Evolutionary conservation across 768 basidiomycete species (phyloP), one percentile per base, ranked within the genome.

Genomic region (Hygrophorus pudorinus): DNA sequence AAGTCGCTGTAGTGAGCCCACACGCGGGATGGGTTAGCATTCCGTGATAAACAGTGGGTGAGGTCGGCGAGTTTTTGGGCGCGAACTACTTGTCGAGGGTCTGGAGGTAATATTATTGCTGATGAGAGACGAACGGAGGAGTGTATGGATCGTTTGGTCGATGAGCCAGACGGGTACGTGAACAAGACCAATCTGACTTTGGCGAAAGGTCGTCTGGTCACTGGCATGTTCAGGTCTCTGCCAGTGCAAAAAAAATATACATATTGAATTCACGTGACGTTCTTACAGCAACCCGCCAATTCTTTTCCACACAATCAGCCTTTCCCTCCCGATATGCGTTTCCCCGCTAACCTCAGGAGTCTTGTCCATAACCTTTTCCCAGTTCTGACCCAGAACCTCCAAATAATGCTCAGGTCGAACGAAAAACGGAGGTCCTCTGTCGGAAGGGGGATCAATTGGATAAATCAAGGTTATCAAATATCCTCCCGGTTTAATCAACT

Each of bases 1-100:
- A 82, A 63, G 47, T 75, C 76, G 42, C 67, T 62, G 60, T 89
- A 89, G 53, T 66, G 63, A 21, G 66, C 59, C 85, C 85, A 88
- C 16, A 84, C 68, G n/a, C 66, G 64, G 11, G 72, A 66, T 2
- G 75, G 70, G 51, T 66, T 66, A 8, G 58, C 58, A 29, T 58
- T 47, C 16, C 51, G 59, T 1, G 58, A 53, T 46, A 77, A 52
- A 12, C 58, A 58, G 30, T 62, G 46, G 24, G 51, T 55, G 29
- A 70, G 59, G 35, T 65, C 60, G 2, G 50, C 48, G 20, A 60
- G 41, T 39, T 52, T 56, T 5, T 46, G 38, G 9, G 16, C 16
- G 18, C 47, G 47, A 20, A 46, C 14, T n/a, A 31, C 30, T 21
- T 21, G 36, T 37, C 31, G 11, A 46, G 44, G 10, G 38, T 18